Evolutionary conservation across 768 basidiomycete species (phyloP), one percentile per base, ranked within the genome.

Genomic region (Tricholoma hemisulphureum): DNA sequence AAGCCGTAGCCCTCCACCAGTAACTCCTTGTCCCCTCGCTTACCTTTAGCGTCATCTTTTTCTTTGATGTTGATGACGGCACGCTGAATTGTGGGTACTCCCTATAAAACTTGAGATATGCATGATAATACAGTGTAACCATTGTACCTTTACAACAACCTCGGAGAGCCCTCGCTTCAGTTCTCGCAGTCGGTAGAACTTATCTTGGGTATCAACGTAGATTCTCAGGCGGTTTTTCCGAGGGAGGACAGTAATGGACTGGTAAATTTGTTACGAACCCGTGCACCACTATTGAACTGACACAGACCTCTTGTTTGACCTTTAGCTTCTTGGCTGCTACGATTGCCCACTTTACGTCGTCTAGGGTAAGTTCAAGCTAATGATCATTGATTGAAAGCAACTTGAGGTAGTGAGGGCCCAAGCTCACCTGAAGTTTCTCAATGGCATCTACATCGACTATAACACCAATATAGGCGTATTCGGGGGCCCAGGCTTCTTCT

Each of bases 51-150:
- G 55, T 93, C 88, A 32, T 89, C 85, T 62, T 93, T 89, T 53
- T 95, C 93, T 71, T 95, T 94, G 74, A 95, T 93, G 65, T 94
- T 94, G 71, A 99, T 98, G 66, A 99, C 86, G 1, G 96, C 97
- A 61, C 97, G 87, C 57, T 92, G 85, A 58, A 98, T 90, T 2
- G 87, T 85, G 0, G 89, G 77, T 16, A 95, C 87, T 51, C 97
- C 97, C 91, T 95, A 64, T 6, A 29, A 31, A 48, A 18, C 21
- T 9, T 55, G 46, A 48, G 48, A 48, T 43, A 51, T 26, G 51
- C 21, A 2, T 29, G 11, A n/a, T 2, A 51, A 9, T 10, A 26
- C 23, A 52, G 31, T 31, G 24, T 28, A 32, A 61, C 68, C n/a
- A n/a, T n/a, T n/a, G 21, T 50, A 89, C 92, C 82, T 98, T 98